Percentiles rank a stretch among this genome's conserved stretches.
Conservation (phyloP, 2,329 filamentous ascomycete species). For the Pseudopyrenochaeta lycopersici region DNA sequence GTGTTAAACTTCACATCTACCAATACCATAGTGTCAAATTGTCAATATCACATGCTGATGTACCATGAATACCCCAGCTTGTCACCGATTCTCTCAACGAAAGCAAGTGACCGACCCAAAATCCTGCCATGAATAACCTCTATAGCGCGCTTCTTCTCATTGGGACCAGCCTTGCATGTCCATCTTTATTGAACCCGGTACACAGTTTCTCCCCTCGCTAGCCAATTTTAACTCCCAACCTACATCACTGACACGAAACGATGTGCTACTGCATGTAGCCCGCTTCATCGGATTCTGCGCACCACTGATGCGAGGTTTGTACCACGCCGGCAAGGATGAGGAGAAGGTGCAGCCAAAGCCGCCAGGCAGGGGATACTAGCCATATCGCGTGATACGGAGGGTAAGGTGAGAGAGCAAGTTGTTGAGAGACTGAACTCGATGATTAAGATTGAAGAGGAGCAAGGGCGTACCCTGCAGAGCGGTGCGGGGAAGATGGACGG, state of each 20-base stretch:
- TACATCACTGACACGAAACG: not conserved
- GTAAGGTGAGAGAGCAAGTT: not conserved
- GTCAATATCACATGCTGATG: no score
- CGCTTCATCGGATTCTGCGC: slow-evolving; percentile 6
- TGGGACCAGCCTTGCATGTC: slow-evolving; percentile 1
- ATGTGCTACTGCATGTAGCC: slow-evolving; percentile 1
- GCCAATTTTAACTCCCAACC: not conserved
- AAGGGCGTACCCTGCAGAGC: no score
- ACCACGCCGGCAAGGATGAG: slow-evolving; percentile 6
- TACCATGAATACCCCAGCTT: no score
- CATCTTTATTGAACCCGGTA: slow-evolving; percentile 6
- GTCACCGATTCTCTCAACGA: no score
- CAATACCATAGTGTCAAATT: not conserved
- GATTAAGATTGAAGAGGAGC: not conserved
- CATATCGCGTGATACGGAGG: not conserved
- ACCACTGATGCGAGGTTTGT: slow-evolving; percentile 3
- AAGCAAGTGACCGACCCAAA: no score
- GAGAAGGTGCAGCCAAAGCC: not conserved
- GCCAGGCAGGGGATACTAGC: slow-evolving; percentile 11
- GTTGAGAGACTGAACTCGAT: not conserved
- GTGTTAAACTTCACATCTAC: not conserved
- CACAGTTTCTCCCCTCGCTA: slow-evolving; percentile 8
- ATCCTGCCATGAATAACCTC: not conserved
- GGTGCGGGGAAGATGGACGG: not conserved
- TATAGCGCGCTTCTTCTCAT: not conserved